Percentiles rank a stretch among this genome's conserved stretches.
Conservation (phyloP, 495 filamentous ascomycete genomes). For the Daldinia decipiens region DNA sequence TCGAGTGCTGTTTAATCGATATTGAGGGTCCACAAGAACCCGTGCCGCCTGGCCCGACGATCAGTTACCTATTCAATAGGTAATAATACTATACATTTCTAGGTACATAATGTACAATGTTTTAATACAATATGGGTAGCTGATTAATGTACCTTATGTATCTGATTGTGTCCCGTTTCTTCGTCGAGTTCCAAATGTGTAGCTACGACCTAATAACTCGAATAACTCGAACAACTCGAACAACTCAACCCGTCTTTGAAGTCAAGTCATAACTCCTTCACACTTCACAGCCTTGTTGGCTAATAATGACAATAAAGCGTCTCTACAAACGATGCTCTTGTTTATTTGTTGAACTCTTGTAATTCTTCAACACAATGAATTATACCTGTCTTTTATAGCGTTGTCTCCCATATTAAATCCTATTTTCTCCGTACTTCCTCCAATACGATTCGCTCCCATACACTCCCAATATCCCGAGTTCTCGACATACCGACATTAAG, state of each 20-base stretch:
- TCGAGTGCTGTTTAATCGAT: conserved; percentile 25
- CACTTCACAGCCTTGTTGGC: conserved; percentile 20
- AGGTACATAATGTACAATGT: background rate
- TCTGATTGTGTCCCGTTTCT: background rate
- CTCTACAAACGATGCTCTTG: conserved; percentile 28
- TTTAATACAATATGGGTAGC: background rate
- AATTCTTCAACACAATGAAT: conserved; percentile 32
- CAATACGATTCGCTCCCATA: conserved; percentile 3
- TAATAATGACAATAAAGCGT: conserved; percentile 11
- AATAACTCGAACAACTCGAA: conserved; percentile 1
- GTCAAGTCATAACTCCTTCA: conserved; percentile 18
- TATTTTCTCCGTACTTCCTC: conserved; percentile 11
- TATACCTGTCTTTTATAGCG: conserved; percentile 14
- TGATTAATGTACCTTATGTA: conserved; percentile 6
- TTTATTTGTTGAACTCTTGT: conserved; percentile 24
- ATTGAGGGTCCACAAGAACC: conserved; percentile 19
- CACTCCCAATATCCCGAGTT: conserved; percentile 10
- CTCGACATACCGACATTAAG: conserved; percentile 15
- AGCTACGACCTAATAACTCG: background rate
- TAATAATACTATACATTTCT: background rate
- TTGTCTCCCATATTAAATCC: conserved; percentile 21
- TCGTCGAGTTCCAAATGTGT: background rate
- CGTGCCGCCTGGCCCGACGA: conserved; percentile 27
- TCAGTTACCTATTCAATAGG: background rate
- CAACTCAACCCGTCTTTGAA: conserved; percentile 25